Percentiles rank a stretch among this genome's conserved stretches.
These are phyloP conservation scores for Homolaphlyctis polyrhiza DNA, from an alignment of 371 early-diverging fungal species.

Conservation along the genomic window DNA sequence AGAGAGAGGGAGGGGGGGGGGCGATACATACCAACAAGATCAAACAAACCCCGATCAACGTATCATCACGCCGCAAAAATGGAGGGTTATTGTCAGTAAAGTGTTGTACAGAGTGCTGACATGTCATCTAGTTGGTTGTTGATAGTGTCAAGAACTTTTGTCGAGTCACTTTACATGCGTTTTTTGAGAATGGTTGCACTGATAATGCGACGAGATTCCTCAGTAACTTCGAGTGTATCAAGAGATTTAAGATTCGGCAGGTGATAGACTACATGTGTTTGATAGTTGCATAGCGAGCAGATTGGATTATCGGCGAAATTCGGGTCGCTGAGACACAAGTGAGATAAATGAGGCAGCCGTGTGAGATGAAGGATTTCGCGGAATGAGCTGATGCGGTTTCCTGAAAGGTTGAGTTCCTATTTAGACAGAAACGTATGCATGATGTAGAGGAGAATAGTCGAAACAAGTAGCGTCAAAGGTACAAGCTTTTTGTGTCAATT, in stretches of 20 bases:
- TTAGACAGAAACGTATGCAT: background rate
- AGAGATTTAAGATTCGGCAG: slow-evolving; percentile 35
- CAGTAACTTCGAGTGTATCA: slow-evolving; percentile 45
- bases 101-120: no score
- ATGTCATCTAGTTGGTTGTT: slow-evolving; percentile 2
- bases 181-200: slow-evolving; percentile 51
- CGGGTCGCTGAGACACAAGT: slow-evolving; percentile 41
- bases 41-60: background rate
- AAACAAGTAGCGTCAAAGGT: slow-evolving; percentile 5
- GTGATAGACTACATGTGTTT: slow-evolving; percentile 50
- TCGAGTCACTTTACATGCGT: slow-evolving; percentile 33
- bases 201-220: slow-evolving; percentile 41
- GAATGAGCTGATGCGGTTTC: slow-evolving; percentile 45
- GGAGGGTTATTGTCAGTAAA: no score
- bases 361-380: slow-evolving; percentile 42
- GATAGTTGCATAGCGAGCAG: slow-evolving; percentile 48
- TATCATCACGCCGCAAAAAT: no score
- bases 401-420: slow-evolving; percentile 42
- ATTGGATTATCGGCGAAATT: slow-evolving; percentile 49
- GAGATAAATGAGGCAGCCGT: slow-evolving; percentile 29
- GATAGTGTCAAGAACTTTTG: no score
- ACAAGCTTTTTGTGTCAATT: background rate
- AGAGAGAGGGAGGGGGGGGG: background rate
- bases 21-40: no score
- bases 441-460: background rate